phyloP scores from a whole-genome alignment of 257 asterid genomes.

The Solanum raphanifolium region DNA sequence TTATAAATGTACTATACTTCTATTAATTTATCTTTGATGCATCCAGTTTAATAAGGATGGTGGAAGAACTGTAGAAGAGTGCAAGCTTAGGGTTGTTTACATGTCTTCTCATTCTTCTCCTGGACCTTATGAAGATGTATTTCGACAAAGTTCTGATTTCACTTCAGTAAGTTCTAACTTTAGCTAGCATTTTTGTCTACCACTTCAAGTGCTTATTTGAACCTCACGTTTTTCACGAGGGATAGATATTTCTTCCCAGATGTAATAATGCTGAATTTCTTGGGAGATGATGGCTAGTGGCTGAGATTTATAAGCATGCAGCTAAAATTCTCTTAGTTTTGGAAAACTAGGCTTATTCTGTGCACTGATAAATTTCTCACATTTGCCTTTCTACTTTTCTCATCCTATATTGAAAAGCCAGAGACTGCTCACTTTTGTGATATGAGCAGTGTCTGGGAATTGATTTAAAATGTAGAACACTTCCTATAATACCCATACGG shows the following conservation, averaged over 20 bases:
- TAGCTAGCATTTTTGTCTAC: background rate
- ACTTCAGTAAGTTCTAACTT: conserved; percentile 24
- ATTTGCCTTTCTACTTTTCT: background rate
- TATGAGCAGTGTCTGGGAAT: background rate
- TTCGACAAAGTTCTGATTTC: conserved; percentile 11
- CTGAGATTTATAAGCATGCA: background rate
- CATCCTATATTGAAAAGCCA: background rate
- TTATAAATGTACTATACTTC: background rate
- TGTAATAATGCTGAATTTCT: background rate
- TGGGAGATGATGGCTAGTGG: background rate
- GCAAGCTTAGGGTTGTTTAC: conserved; percentile 69
- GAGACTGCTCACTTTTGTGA: background rate
- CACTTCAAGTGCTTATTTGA: background rate
- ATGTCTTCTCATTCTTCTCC: conserved; percentile 24
- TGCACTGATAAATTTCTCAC: background rate
- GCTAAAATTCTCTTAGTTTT: background rate
- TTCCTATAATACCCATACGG: background rate
- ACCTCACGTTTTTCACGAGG: background rate
- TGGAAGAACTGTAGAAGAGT: conserved; percentile 46
- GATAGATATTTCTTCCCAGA: background rate
- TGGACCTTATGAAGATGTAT: conserved; percentile 20
- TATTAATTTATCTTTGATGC: background rate
- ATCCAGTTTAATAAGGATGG: conserved; percentile 59
- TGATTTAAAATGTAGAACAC: background rate
- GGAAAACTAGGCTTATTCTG: background rate